These are phyloP conservation scores for Flueggea neowawraea DNA, from an alignment of 441 rosid genomes.

Conservation along the genomic window DNA sequence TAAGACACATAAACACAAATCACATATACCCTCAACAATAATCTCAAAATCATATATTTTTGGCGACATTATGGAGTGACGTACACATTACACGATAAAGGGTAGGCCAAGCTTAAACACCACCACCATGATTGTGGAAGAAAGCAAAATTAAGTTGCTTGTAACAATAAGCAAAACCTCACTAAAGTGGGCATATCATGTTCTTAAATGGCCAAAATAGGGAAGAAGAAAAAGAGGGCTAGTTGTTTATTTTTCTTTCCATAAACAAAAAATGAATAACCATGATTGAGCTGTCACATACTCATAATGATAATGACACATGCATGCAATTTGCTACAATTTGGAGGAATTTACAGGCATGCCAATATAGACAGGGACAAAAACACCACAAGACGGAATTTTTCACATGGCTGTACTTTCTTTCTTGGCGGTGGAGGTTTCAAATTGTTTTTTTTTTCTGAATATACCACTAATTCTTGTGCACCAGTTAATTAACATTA, in stretches of 20 bases:
- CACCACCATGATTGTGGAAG: constrained; percentile 11
- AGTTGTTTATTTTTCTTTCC: neutral
- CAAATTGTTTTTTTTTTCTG: too few relatives aligned
- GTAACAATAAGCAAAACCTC: constrained; percentile 8
- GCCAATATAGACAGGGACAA: constrained; percentile 18
- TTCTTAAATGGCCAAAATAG: neutral
- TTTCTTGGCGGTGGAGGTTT: too few relatives aligned
- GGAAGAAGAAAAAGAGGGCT: neutral
- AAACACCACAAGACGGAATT: constrained; percentile 14
- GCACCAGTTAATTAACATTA: neutral
- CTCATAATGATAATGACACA: constrained; percentile 20
- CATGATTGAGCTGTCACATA: constrained; percentile 29
- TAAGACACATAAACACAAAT: too few relatives aligned
- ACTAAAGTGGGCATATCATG: constrained; percentile 10
- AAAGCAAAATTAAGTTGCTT: constrained; percentile 1
- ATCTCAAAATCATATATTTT: too few relatives aligned
- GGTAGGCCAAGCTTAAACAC: constrained; percentile 15
- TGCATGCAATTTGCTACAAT: constrained; percentile 6
- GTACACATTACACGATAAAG: too few relatives aligned
- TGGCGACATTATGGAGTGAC: too few relatives aligned
- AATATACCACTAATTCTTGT: too few relatives aligned
- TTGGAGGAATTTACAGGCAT: constrained; percentile 19
- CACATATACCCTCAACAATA: too few relatives aligned
- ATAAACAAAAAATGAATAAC: neutral
- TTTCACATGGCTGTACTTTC: neutral